A percentile compares a stretch with the other conserved stretches of the same genome.
Evolutionary conservation across 306 rosid species (phyloP).

Genomic region (Quillaja saponaria): DNA sequence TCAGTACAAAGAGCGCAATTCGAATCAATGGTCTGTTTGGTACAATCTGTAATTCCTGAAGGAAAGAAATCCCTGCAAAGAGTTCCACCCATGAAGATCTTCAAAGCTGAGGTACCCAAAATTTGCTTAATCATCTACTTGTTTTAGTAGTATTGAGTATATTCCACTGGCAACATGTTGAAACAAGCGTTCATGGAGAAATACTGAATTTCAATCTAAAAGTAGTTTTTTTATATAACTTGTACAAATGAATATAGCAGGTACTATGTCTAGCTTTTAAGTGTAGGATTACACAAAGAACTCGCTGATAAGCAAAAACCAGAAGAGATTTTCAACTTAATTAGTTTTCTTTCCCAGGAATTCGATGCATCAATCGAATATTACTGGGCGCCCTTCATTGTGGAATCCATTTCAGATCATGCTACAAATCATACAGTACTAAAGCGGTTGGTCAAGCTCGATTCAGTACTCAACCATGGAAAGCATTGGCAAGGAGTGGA

Average conservation of each 20-base stretch:
- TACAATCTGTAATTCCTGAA: conserved; percentile 74
- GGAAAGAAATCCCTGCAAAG: conserved; percentile 71
- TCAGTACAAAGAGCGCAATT: conserved; percentile 87
- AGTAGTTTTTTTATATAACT: too few relatives aligned
- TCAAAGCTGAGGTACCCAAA: conserved; percentile 68
- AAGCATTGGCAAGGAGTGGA: conserved; percentile 86
- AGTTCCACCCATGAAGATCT: conserved; percentile 84
- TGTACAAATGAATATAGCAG: too few relatives aligned
- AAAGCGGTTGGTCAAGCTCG: conserved; percentile 70
- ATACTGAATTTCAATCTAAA: too few relatives aligned
- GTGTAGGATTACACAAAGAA: too few relatives aligned
- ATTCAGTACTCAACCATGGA: conserved; percentile 75
- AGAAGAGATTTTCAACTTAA: background rate
- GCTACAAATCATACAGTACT: conserved; percentile 79
- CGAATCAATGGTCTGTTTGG: conserved; percentile 81
- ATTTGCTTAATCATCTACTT: too few relatives aligned
- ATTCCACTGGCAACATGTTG: too few relatives aligned
- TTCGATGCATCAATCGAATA: conserved; percentile 79
- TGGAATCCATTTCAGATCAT: conserved; percentile 89
- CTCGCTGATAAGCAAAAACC: background rate
- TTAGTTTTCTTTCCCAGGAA: conserved; percentile 41
- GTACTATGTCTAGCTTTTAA: too few relatives aligned
- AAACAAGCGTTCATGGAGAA: too few relatives aligned
- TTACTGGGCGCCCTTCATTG: conserved; percentile 91
- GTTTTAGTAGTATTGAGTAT: too few relatives aligned